Evolutionary conservation across 2,329 filamentous ascomycete genomes (phyloP).

Genomic region (Colletotrichum plurivorum): DNA sequence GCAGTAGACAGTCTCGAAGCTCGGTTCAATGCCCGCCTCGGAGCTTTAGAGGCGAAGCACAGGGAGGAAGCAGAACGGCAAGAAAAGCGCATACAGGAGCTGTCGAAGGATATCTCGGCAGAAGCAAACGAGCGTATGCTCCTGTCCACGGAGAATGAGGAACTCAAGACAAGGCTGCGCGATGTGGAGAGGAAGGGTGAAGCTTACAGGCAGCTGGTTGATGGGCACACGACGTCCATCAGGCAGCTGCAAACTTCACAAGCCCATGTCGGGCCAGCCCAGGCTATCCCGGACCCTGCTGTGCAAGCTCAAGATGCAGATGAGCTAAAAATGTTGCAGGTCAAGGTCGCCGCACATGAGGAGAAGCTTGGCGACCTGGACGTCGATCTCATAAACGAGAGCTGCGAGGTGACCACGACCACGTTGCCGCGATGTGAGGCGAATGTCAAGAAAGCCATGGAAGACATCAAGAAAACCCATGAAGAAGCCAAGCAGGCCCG

Average conservation of each 20-base stretch:
- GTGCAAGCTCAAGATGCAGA: not conserved
- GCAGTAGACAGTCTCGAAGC: not conserved
- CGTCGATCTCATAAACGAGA: conserved; percentile 22
- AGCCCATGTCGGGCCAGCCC: not conserved
- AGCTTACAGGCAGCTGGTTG: conserved; percentile 7
- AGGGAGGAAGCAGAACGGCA: conserved; percentile 37
- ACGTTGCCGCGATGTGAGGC: conserved; percentile 29
- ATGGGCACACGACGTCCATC: conserved; percentile 8
- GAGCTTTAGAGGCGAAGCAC: conserved; percentile 29
- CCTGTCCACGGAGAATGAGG: conserved; percentile 24
- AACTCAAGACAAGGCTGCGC: conserved; percentile 18
- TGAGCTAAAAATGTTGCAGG: not conserved
- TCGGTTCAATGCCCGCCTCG: conserved; percentile 16
- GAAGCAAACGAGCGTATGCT: conserved; percentile 19
- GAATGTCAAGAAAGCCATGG: conserved; percentile 1
- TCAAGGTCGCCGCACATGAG: conserved; percentile 15
- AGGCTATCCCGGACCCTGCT: not conserved
- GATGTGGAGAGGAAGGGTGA: not conserved
- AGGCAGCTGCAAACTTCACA: conserved; percentile 6
- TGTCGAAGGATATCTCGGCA: not conserved
- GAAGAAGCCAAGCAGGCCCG: too few relatives aligned
- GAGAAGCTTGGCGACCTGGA: conserved; percentile 33
- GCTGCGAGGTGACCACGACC: conserved; percentile 10
- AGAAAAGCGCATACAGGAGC: conserved; percentile 31
- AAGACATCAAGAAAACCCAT: not conserved